Conservation (phyloP, 768 basidiomycete species). For the Tulasnella sp. region DNA sequence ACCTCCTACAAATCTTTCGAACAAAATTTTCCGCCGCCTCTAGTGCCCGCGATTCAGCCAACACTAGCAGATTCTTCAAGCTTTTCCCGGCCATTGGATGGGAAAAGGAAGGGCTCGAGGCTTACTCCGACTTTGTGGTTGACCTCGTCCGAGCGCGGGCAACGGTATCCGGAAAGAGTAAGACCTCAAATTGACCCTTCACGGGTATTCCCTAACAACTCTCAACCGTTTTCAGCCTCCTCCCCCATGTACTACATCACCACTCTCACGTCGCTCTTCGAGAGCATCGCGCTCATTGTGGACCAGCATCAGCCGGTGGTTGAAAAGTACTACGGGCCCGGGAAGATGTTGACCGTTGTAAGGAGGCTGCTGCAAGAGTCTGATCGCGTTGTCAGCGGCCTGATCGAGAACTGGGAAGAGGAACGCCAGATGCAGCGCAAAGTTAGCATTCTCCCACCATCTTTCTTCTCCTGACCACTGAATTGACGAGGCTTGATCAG, state of each 20-base stretch:
- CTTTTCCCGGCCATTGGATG: conserved; percentile 93
- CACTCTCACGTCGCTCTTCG: conserved; percentile 81
- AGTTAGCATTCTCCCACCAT: conserved; percentile 30
- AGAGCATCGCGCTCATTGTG: conserved; percentile 89
- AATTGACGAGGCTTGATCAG: background rate
- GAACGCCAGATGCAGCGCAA: conserved; percentile 76
- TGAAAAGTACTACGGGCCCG: conserved; percentile 91
- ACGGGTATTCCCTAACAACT: conserved; percentile 6
- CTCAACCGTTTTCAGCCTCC: conserved; percentile 46
- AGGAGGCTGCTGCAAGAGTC: conserved; percentile 70
- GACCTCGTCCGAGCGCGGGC: conserved; percentile 74
- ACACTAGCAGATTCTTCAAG: conserved; percentile 91
- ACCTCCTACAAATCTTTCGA: conserved; percentile 66
- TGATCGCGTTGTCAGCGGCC: conserved; percentile 65
- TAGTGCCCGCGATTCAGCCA: conserved; percentile 65
- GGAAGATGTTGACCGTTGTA: conserved; percentile 77
- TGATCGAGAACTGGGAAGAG: conserved; percentile 83
- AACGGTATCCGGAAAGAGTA: conserved; percentile 76
- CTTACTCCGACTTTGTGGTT: conserved; percentile 87
- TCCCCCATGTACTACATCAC: conserved; percentile 89
- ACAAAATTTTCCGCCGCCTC: conserved; percentile 78
- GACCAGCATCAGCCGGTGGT: conserved; percentile 97
- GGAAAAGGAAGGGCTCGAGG: conserved; percentile 82
- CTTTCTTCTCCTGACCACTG: background rate
- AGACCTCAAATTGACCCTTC: conserved; percentile 17